Conservation (phyloP, 176 grass and related monocot genomes). For the Saccharum spontaneum region DNA sequence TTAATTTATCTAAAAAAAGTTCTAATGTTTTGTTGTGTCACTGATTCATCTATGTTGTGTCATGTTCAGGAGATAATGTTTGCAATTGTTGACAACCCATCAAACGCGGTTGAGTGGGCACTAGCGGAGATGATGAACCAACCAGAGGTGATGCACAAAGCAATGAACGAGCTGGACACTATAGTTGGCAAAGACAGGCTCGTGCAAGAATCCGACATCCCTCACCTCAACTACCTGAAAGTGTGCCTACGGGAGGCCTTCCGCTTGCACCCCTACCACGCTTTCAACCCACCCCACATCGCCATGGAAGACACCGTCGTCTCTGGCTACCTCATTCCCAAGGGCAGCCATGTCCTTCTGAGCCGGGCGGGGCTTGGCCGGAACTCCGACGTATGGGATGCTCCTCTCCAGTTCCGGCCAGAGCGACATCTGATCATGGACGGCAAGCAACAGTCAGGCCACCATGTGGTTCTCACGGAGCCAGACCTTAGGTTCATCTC, state of each 20-base stretch:
- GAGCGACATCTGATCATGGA: too few relatives aligned
- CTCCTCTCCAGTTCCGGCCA: too few relatives aligned
- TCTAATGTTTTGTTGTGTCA: too few relatives aligned
- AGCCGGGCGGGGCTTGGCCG: too few relatives aligned
- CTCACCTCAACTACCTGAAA: constrained; percentile 32
- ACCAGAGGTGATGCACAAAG: constrained; percentile 8
- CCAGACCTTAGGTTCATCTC: too few relatives aligned
- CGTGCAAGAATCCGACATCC: constrained; percentile 26
- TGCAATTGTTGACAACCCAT: background rate
- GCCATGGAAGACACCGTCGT: constrained; percentile 9
- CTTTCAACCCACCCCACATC: constrained; percentile 38
- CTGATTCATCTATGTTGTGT: too few relatives aligned
- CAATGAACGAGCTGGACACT: background rate
- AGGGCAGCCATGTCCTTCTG: too few relatives aligned
- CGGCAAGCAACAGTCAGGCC: too few relatives aligned
- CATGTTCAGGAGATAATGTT: constrained; percentile 21
- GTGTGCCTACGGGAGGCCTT: constrained; percentile 16
- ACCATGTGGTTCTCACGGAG: too few relatives aligned
- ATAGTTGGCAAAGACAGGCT: background rate
- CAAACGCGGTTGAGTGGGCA: background rate
- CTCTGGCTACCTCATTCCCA: background rate
- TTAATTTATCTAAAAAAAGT: too few relatives aligned
- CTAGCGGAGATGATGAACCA: constrained; percentile 29
- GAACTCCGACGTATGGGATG: too few relatives aligned
- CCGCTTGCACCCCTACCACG: background rate